Evolutionary conservation across 228 moss, liverwort and hornwort species (phyloP), one percentile per base, ranked within the genome.

Genomic region (Sphagnum fallax): DNA sequence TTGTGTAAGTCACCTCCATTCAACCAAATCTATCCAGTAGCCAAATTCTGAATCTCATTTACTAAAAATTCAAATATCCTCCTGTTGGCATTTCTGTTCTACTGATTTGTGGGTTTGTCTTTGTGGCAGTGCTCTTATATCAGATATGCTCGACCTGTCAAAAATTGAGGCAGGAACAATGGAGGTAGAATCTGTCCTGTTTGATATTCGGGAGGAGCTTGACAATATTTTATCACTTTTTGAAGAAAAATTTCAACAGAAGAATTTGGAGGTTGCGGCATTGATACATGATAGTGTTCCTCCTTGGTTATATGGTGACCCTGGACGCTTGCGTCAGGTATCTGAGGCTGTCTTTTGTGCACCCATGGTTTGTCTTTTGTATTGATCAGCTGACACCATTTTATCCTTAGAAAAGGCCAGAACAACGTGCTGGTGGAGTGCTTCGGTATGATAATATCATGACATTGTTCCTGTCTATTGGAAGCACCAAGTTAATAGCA

Each of bases 111-210:
- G 8, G 55, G 55, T 12, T 55, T 8, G 0, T 55, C 4, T 55
- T 1, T 71, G 16, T 76, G 49, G 71, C 83, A 88, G 88, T 64
- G 80, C 82, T 53, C 88, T 93, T 57, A 93, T 93, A 67, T 90
- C 81, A 62, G 88, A 93, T 55, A 90, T 93, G 67, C 83, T 93
- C 50, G 90, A 93, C 69, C 73, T 93, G 67, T 93, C 93, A 18
- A 93, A 93, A 77, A 90, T 93, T 52, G 93, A 93, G 78, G 93
- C 88, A 8, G 93, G 88, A 61, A 88, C 81, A 66, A 90, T 93
- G 93, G 93, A 93, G 76, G 71, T 93, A 16, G 93, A 93, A 70
- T 72, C 84, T 50, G 81, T 93, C 59, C 75, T 82, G n/a, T 88
- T 93, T 18, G 87, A 93, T 73, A 74, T 93, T 60, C 78, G 86